Conservation (phyloP, 805 yeast species). For the Candida vartiovaarae region DNA sequence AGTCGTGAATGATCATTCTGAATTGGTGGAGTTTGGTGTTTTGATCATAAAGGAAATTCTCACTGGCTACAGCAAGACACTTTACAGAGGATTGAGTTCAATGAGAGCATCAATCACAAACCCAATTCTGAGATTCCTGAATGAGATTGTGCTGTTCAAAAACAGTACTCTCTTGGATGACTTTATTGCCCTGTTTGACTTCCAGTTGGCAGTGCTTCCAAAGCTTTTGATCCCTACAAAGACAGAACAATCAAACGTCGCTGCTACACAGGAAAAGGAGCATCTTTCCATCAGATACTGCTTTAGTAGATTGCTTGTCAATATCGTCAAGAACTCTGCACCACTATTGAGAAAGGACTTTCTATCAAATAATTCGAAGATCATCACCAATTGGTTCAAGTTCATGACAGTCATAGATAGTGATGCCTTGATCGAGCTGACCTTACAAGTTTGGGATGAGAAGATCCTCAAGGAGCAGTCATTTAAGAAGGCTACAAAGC, state of each 20-base stretch:
- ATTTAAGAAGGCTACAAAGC: constrained; percentile 62
- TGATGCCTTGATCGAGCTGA: constrained; percentile 28
- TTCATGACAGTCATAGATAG: constrained; percentile 50
- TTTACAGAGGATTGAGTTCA: constrained; percentile 61
- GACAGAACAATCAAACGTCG: constrained; percentile 35
- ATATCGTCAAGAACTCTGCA: constrained; percentile 41
- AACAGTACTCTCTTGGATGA: constrained; percentile 47
- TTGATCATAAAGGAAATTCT: constrained; percentile 47
- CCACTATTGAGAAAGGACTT: constrained; percentile 59
- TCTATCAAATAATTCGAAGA: constrained; percentile 45
- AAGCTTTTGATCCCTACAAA: constrained; percentile 51
- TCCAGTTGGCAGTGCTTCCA: constrained; percentile 53
- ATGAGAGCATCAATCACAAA: constrained; percentile 51
- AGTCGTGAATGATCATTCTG: constrained; percentile 9
- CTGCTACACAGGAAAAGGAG: constrained; percentile 27
- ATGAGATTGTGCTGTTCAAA: constrained; percentile 41
- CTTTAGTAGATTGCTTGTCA: constrained; percentile 56
- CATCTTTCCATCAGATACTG: constrained; percentile 45
- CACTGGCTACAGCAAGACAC: constrained; percentile 47
- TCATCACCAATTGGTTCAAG: constrained; percentile 65
- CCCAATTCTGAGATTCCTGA: constrained; percentile 54
- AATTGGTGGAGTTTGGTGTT: constrained; percentile 23
- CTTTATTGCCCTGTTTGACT: constrained; percentile 61
- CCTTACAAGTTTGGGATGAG: constrained; percentile 41
- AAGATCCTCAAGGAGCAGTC: constrained; percentile 51